Base-by-base conservation (phyloP, 805 yeast genomes). In the Clavispora vitiphila region DNA sequence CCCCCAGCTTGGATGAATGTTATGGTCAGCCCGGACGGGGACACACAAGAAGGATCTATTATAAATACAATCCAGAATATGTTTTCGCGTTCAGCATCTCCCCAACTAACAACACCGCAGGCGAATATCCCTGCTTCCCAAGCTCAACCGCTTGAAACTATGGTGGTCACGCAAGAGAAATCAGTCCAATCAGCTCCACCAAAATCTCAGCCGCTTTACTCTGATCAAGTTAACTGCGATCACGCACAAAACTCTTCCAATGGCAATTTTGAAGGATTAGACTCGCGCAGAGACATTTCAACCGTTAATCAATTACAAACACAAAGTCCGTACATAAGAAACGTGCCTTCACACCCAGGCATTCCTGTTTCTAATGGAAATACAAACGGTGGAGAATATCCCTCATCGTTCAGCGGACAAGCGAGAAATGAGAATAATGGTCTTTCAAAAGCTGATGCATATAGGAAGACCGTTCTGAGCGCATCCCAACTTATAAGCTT, bases 61-160 rank as follows among this genome's bases (percentile, higher is more conserved):
- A 46, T 46, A 9, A 29, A 27, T 23, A 25, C 42, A 9, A 46
- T 46, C 16, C 47, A 43, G n/a, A 25, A 40, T n/a, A 47, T 43
- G 34, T 29, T 46, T 8, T 37, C 49, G 5, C 38, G 47, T 18
- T 29, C 49, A 2, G 36, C 35, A 4, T 45, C 49, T 9, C 49
- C 48, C 2, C 32, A 21, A 11, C 24, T 35, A 14, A 10, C 27
- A 35, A n/a, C 22, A 8, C 11, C 39, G 42, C 6, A 39, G 43
- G 5, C 29, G 34, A 11, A 41, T 34, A 44, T 38, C 37, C 11
- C 5, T 8, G 11, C n/a, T 8, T 2, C 31, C 14, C 18, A 27
- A 14, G 3, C 27, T 22, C 24, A 22, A 22, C 4, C 8, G 10
- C n/a, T n/a, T n/a, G n/a, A n/a, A n/a, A n/a, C n/a, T n/a, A n/a